Conservation (phyloP, 2,329 filamentous ascomycete genomes). For the Xylaria sp. region DNA sequence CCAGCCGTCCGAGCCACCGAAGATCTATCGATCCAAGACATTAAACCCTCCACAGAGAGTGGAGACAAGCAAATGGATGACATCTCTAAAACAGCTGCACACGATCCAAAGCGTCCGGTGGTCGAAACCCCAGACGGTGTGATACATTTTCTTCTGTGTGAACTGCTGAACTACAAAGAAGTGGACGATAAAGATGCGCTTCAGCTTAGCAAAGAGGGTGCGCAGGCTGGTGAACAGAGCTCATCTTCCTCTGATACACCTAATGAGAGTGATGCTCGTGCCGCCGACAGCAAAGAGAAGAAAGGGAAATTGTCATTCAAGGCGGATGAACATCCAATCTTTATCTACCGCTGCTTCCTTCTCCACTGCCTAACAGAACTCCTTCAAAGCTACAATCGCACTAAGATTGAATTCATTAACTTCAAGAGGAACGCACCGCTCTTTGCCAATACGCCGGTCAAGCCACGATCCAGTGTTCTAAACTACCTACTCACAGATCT, state of each 20-base stretch:
- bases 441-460: constrained; percentile 86
- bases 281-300: constrained; percentile 63
- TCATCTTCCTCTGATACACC: constrained; percentile 49
- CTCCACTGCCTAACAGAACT: constrained; percentile 92
- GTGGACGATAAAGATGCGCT: constrained; percentile 83
- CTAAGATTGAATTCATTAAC: constrained; percentile 99
- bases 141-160: constrained; percentile 92
- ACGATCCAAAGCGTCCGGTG: constrained; percentile 81
- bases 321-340: constrained; percentile 91
- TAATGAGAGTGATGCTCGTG: constrained; percentile 40
- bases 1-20: constrained; percentile 59
- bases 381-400: constrained; percentile 88
- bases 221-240: constrained; percentile 51
- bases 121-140: constrained; percentile 95
- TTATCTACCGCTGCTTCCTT: constrained; percentile 95
- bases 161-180: constrained; percentile 90
- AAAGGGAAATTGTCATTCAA: constrained; percentile 84
- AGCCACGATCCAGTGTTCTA: constrained; percentile 89
- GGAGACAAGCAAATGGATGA: constrained; percentile 71
- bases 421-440: constrained; percentile 93
- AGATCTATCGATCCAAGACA: constrained; percentile 60
- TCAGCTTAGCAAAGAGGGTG: constrained; percentile 55
- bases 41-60: constrained; percentile 70
- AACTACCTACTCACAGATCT: constrained; percentile 93
- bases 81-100: constrained; percentile 65